A percentile compares a stretch with the other conserved stretches of the same genome.
Evolutionary conservation across 305 asterid species (phyloP).

Genomic region (Rubia balearica): DNA sequence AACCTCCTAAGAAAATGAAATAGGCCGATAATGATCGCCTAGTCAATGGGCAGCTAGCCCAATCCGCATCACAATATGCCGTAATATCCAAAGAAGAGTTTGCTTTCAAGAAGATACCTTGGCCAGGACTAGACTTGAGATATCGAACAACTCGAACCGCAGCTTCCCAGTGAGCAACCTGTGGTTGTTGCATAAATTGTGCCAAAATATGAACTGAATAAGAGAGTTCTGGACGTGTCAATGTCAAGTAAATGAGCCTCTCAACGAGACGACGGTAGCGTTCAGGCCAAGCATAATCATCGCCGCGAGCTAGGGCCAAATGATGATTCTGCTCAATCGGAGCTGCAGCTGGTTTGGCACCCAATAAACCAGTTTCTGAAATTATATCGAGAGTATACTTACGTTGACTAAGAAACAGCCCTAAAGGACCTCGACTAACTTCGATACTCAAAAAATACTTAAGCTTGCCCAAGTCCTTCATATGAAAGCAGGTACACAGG

Average conservation of each 20-base stretch:
- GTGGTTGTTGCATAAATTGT: too few relatives aligned
- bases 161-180: neutral
- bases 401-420: neutral
- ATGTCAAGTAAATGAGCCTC: neutral
- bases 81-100: neutral
- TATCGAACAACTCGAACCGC: neutral
- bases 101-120: neutral
- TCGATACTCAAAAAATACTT: neutral
- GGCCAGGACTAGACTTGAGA: neutral
- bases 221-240: neutral
- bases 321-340: neutral
- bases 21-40: neutral
- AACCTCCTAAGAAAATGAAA: neutral
- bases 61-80: neutral
- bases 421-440: neutral
- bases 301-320: neutral
- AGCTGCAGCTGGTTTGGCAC: neutral
- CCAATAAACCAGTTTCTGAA: neutral
- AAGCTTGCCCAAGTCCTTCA: neutral
- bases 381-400: neutral
- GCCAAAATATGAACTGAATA: neutral
- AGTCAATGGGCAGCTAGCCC: neutral
- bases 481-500: neutral
- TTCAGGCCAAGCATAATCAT: neutral
- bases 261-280: neutral